Evolutionary conservation across 2,329 filamentous ascomycete genomes (phyloP).

Genomic region (Claviceps fusiformis): DNA sequence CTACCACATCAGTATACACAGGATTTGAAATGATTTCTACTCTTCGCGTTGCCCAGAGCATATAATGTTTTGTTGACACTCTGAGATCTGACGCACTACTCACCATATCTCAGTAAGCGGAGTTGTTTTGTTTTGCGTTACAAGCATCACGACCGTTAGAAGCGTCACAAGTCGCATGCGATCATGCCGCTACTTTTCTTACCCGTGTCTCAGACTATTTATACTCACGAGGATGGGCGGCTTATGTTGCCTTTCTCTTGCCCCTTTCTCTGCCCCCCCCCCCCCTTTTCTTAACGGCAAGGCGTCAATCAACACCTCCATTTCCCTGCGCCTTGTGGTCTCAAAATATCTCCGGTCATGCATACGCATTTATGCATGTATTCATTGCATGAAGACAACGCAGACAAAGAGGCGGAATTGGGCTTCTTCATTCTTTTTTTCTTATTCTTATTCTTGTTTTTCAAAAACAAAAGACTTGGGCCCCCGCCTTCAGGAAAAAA

Average conservation of each 20-base stretch:
- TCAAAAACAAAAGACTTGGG: not conserved
- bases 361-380: not conserved
- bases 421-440: too few species aligned
- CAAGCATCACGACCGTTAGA: not conserved
- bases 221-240: not conserved
- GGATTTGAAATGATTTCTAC: not conserved
- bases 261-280: not conserved
- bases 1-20: not conserved
- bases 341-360: not conserved
- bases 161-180: not conserved
- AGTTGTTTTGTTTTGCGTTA: not conserved
- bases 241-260: not conserved
- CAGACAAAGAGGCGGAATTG: too few species aligned
- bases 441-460: too few species aligned
- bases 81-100: not conserved
- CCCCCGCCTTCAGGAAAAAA: not conserved
- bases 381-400: not conserved
- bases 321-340: not conserved
- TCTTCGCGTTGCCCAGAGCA: not conserved
- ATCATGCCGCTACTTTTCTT: not conserved
- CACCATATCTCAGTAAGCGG: not conserved
- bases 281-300: not conserved
- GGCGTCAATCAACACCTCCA: not conserved
- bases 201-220: not conserved
- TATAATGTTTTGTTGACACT: not conserved